phyloP scores from a whole-genome alignment of 192 early-diverging fungal genomes.

The Endogone sp. region DNA sequence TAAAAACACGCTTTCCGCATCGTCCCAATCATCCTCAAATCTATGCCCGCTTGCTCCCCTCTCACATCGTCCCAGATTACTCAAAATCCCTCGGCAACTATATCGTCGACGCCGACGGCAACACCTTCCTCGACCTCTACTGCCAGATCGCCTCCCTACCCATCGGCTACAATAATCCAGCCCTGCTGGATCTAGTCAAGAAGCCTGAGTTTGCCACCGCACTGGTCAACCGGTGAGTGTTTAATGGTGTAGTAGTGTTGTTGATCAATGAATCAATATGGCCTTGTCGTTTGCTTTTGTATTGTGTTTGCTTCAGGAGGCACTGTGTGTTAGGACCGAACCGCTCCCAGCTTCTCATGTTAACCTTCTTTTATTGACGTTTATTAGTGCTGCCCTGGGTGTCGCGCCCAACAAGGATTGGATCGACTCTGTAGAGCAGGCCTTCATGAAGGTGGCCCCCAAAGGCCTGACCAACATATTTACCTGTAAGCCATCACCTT shows the following conservation, averaged over 20 bases:
- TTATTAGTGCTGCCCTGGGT: conserved; percentile 50
- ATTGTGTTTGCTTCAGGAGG: background rate
- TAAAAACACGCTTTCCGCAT: background rate
- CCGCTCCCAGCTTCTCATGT: too few relatives aligned
- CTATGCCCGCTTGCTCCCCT: background rate
- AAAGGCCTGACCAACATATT: conserved; percentile 66
- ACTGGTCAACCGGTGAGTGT: conserved; percentile 51
- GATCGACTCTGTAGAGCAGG: conserved; percentile 50
- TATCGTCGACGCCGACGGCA: conserved; percentile 71
- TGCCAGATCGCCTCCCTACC: conserved; percentile 74
- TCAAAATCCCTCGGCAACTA: conserved; percentile 67
- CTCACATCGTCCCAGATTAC: conserved; percentile 39
- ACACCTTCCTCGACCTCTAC: conserved; percentile 63
- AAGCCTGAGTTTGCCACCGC: conserved; percentile 55
- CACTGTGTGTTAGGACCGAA: too few relatives aligned
- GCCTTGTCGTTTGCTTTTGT: background rate
- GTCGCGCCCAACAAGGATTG: conserved; percentile 62
- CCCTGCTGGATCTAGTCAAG: conserved; percentile 45
- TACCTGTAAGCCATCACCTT: conserved; percentile 20
- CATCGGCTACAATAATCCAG: conserved; percentile 67
- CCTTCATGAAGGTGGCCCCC: conserved; percentile 66
- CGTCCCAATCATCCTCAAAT: background rate
- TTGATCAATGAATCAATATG: too few relatives aligned
- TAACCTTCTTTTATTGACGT: too few relatives aligned
- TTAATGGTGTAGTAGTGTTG: background rate